phyloP scores from a whole-genome alignment of 345 rosid genomes.

The Hibiscus trionum region DNA sequence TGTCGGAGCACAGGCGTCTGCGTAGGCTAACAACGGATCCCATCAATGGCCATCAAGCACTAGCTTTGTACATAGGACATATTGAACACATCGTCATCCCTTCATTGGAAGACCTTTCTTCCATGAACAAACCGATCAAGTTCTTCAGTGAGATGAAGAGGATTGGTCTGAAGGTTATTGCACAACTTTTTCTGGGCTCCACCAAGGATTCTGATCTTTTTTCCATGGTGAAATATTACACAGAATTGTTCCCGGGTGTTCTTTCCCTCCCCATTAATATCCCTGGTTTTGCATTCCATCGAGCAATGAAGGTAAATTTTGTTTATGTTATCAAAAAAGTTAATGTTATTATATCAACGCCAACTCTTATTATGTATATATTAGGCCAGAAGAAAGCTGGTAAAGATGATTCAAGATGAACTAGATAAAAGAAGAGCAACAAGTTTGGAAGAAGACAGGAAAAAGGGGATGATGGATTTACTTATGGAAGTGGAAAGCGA shows the following conservation, averaged over 20 bases:
- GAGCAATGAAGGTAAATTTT: constrained; percentile 28
- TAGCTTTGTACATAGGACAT: constrained; percentile 9
- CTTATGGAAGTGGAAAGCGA: constrained; percentile 27
- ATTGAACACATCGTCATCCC: constrained; percentile 18
- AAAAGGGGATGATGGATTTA: constrained; percentile 22
- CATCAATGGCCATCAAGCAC: constrained; percentile 24
- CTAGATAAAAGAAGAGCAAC: constrained; percentile 19
- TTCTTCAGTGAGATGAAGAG: constrained; percentile 21
- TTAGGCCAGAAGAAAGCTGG: constrained; percentile 24
- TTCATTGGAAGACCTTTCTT: constrained; percentile 21
- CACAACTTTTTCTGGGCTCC: not conserved
- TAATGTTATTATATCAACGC: not conserved
- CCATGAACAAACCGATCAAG: constrained; percentile 15
- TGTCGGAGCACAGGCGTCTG: constrained; percentile 20
- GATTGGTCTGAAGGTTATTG: constrained; percentile 16
- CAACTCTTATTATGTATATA: not conserved
- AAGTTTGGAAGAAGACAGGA: not conserved
- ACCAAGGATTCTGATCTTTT: not conserved
- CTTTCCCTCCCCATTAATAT: constrained; percentile 35
- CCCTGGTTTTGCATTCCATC: constrained; percentile 37
- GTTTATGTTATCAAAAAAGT: not conserved
- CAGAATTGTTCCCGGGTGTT: constrained; percentile 19
- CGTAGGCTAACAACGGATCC: constrained; percentile 24
- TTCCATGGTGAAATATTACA: constrained; percentile 1
- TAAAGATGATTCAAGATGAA: constrained; percentile 8